Conservation (phyloP, 148 eudicot genomes). For the Rheum nobile region DNA sequence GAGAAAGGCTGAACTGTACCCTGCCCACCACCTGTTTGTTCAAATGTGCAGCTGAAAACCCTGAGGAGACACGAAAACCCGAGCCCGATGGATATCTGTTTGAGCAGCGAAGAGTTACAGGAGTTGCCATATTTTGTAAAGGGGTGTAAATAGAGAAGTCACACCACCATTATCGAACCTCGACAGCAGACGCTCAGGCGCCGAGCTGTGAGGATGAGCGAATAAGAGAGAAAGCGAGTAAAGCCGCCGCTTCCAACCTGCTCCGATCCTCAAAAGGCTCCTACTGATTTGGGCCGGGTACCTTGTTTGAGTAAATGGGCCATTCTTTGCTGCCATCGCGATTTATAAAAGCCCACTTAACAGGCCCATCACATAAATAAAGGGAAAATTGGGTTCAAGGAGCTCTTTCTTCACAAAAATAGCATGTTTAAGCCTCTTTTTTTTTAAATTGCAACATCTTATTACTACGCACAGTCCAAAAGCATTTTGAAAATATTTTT, state of each 20-base stretch:
- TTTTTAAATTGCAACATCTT: no score
- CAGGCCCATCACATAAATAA: neutral
- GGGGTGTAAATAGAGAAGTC: neutral
- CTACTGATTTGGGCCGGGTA: neutral
- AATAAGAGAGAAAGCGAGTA: neutral
- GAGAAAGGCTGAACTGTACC: slow-evolving; percentile 1
- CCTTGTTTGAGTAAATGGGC: neutral
- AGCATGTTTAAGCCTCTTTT: no score
- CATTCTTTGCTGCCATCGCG: neutral
- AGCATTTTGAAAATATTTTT: no score
- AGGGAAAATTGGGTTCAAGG: no score
- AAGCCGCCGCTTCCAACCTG: neutral
- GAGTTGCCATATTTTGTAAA: slow-evolving; percentile 18
- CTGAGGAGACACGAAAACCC: neutral
- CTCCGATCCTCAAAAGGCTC: neutral
- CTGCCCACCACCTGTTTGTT: slow-evolving; percentile 56
- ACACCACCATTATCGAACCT: neutral
- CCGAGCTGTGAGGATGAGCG: neutral
- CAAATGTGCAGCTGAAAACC: slow-evolving; percentile 46
- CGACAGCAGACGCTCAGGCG: neutral
- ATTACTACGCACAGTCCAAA: no score
- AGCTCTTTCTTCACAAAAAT: no score
- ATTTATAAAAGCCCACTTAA: neutral
- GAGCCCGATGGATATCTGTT: slow-evolving; percentile 6
- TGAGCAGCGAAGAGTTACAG: slow-evolving; percentile 16